A percentile compares a stretch with the other conserved stretches of the same genome.
phyloP scores from a whole-genome alignment of 495 filamentous ascomycete genomes.

The Neurospora pannonica region DNA sequence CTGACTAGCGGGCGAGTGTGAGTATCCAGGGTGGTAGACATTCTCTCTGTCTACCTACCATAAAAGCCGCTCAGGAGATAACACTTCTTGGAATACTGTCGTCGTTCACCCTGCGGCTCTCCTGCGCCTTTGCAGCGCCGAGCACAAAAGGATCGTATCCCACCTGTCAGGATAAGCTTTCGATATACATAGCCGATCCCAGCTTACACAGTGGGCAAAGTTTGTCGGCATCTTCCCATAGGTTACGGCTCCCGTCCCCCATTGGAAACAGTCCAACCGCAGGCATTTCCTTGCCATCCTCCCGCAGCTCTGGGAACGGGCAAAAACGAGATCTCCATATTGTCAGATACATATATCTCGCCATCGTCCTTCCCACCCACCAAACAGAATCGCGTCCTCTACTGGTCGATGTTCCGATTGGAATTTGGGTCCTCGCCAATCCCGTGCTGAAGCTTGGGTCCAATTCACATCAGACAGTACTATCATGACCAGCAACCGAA shows the following conservation, averaged over 20 bases:
- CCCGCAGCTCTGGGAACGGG: neutral
- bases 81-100: neutral
- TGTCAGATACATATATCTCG: neutral
- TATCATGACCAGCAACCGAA: slow-evolving; percentile 51
- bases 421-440: neutral
- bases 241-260: neutral
- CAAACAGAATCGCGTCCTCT: neutral
- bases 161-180: neutral
- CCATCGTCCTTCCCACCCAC: neutral
- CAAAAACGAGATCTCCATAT: neutral
- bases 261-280: neutral
- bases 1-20: too few species aligned
- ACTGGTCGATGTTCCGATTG: neutral
- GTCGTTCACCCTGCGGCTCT: neutral
- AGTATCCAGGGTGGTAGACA: neutral
- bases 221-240: neutral
- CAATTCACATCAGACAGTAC: slow-evolving; percentile 16
- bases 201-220: neutral
- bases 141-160: neutral
- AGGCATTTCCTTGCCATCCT: neutral
- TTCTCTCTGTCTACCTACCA: neutral
- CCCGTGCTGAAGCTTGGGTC: neutral
- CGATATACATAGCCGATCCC: neutral
- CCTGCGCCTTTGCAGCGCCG: neutral
- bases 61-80: neutral